Evolutionary conservation across 306 rosid species (phyloP).

Genomic region (Elaeagnus macrophylla): DNA sequence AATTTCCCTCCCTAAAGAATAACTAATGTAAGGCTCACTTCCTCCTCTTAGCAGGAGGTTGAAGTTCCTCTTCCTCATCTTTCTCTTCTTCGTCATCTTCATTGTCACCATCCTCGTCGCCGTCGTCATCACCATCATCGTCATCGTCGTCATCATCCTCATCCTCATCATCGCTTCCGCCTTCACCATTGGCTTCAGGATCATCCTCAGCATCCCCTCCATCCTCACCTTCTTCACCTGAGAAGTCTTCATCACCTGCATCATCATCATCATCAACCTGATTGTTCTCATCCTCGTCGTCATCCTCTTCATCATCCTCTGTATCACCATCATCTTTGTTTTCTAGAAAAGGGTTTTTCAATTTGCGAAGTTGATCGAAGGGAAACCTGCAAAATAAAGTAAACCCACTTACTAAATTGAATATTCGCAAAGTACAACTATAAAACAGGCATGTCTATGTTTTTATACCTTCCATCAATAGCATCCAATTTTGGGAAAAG

Average conservation of each 20-base stretch:
- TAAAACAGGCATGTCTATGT: not conserved
- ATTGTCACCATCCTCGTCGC: constrained; percentile 6
- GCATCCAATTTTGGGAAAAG: constrained; percentile 27
- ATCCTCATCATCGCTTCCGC: constrained; percentile 32
- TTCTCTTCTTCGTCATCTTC: constrained; percentile 46
- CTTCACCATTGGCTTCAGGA: constrained; percentile 49
- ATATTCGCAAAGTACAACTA: constrained; percentile 3
- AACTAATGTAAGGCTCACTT: constrained; percentile 58
- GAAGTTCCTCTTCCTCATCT: constrained; percentile 46
- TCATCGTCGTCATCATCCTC: constrained; percentile 17
- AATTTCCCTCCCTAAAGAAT: constrained; percentile 21
- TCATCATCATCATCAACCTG: constrained; percentile 36
- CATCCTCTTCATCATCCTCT: constrained; percentile 48
- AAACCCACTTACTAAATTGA: constrained; percentile 5
- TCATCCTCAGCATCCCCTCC: constrained; percentile 58
- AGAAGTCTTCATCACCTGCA: constrained; percentile 52
- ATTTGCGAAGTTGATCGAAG: constrained; percentile 34
- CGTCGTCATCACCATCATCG: constrained; percentile 10
- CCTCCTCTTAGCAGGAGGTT: constrained; percentile 73
- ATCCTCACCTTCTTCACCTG: constrained; percentile 55
- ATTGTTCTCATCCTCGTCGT: constrained; percentile 35
- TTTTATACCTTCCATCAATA: constrained; percentile 43
- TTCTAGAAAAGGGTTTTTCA: constrained; percentile 27
- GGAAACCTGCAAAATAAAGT: constrained; percentile 49
- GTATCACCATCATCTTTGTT: constrained; percentile 73